Conservation (phyloP, 768 basidiomycete species). For the Rhodocollybia butyracea region DNA sequence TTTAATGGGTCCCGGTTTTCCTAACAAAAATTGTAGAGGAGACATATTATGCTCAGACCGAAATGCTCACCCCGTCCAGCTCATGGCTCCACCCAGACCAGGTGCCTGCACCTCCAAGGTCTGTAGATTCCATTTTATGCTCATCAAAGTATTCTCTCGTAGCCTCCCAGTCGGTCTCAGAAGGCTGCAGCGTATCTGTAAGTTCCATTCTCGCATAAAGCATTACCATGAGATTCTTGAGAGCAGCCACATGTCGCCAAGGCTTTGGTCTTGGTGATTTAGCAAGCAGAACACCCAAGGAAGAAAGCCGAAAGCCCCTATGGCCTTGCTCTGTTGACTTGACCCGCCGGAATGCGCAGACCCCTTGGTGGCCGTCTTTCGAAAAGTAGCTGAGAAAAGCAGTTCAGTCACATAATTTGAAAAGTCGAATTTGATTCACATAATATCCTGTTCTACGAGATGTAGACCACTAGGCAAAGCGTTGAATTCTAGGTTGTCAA, state of each 20-base stretch:
- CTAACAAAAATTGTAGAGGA: conserved; percentile 11
- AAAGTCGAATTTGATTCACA: conserved; percentile 45
- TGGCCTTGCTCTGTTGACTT: conserved; percentile 69
- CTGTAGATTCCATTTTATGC: conserved; percentile 45
- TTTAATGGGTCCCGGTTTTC: conserved; percentile 29
- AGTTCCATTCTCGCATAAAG: conserved; percentile 52
- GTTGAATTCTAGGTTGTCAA: conserved; percentile 77
- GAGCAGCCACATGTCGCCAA: conserved; percentile 65
- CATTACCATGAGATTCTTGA: conserved; percentile 55
- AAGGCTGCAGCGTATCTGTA: conserved; percentile 44
- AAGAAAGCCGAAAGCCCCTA: conserved; percentile 76
- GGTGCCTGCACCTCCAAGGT: conserved; percentile 53
- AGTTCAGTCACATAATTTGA: neutral
- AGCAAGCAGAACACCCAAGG: conserved; percentile 71
- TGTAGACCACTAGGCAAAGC: conserved; percentile 82
- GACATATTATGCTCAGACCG: neutral
- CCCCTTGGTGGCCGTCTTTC: conserved; percentile 64
- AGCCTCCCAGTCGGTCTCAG: conserved; percentile 60
- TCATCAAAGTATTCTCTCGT: conserved; percentile 64
- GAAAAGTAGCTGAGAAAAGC: conserved; percentile 58
- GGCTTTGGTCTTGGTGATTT: conserved; percentile 66
- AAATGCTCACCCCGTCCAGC: conserved; percentile 45
- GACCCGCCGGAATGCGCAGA: conserved; percentile 71
- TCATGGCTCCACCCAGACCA: conserved; percentile 74
- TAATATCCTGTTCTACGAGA: conserved; percentile 71